Evolutionary conservation across 2,329 filamentous ascomycete species (phyloP), one percentile per base, ranked within the genome.

Genomic region (Fonsecaea multimorphosa): DNA sequence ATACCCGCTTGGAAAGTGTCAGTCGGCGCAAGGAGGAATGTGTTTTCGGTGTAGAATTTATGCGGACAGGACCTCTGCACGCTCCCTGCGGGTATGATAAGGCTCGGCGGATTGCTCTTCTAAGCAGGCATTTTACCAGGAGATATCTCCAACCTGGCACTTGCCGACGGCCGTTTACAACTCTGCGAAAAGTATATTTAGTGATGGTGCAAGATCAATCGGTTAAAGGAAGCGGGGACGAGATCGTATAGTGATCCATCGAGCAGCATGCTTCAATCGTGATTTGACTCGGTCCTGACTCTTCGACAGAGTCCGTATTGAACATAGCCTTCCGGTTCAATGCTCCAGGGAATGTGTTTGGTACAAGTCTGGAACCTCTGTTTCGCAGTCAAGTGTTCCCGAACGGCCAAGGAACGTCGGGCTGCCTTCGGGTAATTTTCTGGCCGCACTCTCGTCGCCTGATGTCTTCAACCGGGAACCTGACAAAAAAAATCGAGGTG

Each of bases 1-100:
- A 24, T 24, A 12, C 11, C 19, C 12, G 44, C 22, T 49, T 4
- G 22, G 3, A 49, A 49, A 27, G 19, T 24, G 22, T 49, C 9
- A 24, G 19, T 27, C 22, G 44, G 9, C 19, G 19, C 8, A 12
- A 49, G 3, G 5, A 24, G 1, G 44, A 40, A 40, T 5, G 11
- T 49, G 44, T 24, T 49, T 22, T 24, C 44, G 44, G 44, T 49
- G 44, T 49, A 27, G 44, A 49, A 22, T 49, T 49, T 49, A 49
- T 16, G 44, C 44, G 44, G n/a, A 49, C 44, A 49, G 22, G 16
- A 16, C 9, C 44, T 14, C 1, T 14, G 22, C 9, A 49, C 38
- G 22, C 11, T 49, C 12, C 44, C 22, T 27, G 24, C 22, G 44
- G 44, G 3, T 49, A 49, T 24, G 22, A 24, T 11, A 24, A 16